These are phyloP conservation scores for Globisporangium sylvaticum DNA, from an alignment of 352 stramenopile genomes.

Conservation along the genomic window DNA sequence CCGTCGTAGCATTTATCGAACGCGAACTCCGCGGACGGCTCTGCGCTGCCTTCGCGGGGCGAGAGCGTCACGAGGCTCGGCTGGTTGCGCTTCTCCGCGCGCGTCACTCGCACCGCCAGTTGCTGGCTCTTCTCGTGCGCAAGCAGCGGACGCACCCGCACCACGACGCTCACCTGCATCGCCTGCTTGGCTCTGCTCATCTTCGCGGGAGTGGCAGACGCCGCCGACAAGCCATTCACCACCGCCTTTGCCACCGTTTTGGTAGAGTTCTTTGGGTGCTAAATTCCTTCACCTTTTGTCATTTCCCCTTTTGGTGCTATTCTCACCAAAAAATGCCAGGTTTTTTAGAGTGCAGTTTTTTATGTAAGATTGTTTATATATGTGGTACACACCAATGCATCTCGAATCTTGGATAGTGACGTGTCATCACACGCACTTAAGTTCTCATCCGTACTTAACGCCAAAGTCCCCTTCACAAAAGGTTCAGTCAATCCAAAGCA, in stretches of 20 bases:
- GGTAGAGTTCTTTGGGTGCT: no score
- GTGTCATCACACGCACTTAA: no score
- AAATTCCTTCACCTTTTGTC: no score
- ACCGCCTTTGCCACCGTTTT: neutral
- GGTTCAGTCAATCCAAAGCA: no score
- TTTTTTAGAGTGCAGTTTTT: no score
- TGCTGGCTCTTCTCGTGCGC: slow-evolving; percentile 25
- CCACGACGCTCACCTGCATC: slow-evolving; percentile 36
- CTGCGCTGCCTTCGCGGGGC: neutral
- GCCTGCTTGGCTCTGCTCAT: slow-evolving; percentile 2
- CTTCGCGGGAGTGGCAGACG: neutral
- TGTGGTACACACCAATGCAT: no score
- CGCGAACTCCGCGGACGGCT: slow-evolving; percentile 16
- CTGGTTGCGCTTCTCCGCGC: slow-evolving; percentile 9
- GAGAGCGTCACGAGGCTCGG: slow-evolving; percentile 18
- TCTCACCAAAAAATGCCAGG: no score
- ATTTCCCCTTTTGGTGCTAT: no score
- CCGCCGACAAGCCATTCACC: neutral
- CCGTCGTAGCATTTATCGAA: slow-evolving; percentile 47
- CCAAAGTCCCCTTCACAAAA: no score
- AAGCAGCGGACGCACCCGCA: slow-evolving; percentile 34
- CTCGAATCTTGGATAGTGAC: no score
- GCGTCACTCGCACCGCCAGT: slow-evolving; percentile 18
- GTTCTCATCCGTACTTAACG: no score
- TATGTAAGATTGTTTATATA: no score